Evolutionary conservation across 345 rosid species (phyloP).

Genomic region (Sisymbrium altissimum): DNA sequence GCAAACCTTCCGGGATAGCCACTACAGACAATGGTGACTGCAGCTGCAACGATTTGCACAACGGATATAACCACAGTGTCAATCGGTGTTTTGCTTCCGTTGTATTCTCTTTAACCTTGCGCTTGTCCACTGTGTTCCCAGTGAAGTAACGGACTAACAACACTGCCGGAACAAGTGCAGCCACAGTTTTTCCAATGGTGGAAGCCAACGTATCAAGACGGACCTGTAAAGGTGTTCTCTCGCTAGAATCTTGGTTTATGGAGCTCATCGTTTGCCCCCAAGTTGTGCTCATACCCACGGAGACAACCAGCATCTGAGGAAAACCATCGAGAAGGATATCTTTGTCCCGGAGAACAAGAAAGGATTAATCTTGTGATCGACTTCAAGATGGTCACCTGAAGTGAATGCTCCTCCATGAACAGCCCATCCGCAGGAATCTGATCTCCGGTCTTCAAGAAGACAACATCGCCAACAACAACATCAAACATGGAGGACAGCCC

Average conservation of each 20-base stretch:
- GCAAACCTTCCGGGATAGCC: constrained; percentile 73
- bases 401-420: constrained; percentile 42
- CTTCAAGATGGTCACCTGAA: constrained; percentile 43
- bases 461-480: constrained; percentile 62
- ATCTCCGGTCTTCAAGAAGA: constrained; percentile 50
- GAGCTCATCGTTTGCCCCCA: constrained; percentile 69
- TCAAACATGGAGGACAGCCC: constrained; percentile 58
- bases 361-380: constrained; percentile 35
- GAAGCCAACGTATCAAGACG: constrained; percentile 59
- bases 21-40: constrained; percentile 71
- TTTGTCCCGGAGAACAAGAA: constrained; percentile 56
- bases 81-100: constrained; percentile 37
- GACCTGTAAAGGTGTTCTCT: constrained; percentile 62
- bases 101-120: constrained; percentile 42
- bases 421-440: constrained; percentile 62
- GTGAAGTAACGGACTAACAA: constrained; percentile 62
- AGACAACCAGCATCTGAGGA: constrained; percentile 53
- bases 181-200: constrained; percentile 55
- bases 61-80: constrained; percentile 46
- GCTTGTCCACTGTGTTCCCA: constrained; percentile 47
- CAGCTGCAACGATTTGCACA: constrained; percentile 51
- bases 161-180: constrained; percentile 56
- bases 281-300: constrained; percentile 62
- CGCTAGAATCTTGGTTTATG: constrained; percentile 43
- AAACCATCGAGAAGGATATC: constrained; percentile 46